These are phyloP conservation scores for Chaetothyriales sp. DNA, from an alignment of 2,329 filamentous ascomycete species.

Conservation along the genomic window DNA sequence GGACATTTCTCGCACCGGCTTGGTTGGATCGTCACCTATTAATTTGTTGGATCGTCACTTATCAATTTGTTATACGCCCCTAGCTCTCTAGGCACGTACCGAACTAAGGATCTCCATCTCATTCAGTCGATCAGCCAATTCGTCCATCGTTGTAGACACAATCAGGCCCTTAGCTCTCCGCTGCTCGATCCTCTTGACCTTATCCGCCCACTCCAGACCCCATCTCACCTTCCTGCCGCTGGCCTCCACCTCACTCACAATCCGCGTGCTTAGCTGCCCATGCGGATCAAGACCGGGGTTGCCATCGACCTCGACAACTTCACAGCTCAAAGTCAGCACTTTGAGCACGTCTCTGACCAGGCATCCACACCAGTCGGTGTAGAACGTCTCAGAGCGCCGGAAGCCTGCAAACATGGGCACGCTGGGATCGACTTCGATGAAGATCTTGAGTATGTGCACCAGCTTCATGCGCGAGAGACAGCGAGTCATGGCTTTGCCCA, in stretches of 20 bases:
- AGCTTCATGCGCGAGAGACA: slow-evolving; percentile 16
- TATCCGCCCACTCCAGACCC: slow-evolving; percentile 15
- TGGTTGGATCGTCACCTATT: too few species aligned
- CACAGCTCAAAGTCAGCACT: slow-evolving; percentile 32
- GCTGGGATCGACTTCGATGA: slow-evolving; percentile 42
- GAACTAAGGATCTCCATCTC: background rate
- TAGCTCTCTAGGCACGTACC: too few species aligned
- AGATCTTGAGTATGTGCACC: slow-evolving; percentile 38
- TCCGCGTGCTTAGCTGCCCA: slow-evolving; percentile 36
- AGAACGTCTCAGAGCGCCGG: slow-evolving; percentile 40
- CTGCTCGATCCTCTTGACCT: background rate
- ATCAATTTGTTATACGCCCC: too few species aligned
- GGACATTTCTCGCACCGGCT: too few species aligned
- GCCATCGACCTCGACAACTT: slow-evolving; percentile 40
- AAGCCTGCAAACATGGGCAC: slow-evolving; percentile 42
- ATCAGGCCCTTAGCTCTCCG: background rate
- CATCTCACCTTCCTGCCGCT: slow-evolving; percentile 24
- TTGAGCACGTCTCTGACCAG: slow-evolving; percentile 36
- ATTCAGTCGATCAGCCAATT: background rate
- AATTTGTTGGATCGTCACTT: too few species aligned
- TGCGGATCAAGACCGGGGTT: slow-evolving; percentile 38
- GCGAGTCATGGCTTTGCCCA: slow-evolving; percentile 33
- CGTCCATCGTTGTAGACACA: background rate
- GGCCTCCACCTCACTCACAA: slow-evolving; percentile 25
- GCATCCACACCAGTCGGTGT: slow-evolving; percentile 40